phyloP scores from a whole-genome alignment of 208 protist species.

The Leishmania tarentolae region DNA sequence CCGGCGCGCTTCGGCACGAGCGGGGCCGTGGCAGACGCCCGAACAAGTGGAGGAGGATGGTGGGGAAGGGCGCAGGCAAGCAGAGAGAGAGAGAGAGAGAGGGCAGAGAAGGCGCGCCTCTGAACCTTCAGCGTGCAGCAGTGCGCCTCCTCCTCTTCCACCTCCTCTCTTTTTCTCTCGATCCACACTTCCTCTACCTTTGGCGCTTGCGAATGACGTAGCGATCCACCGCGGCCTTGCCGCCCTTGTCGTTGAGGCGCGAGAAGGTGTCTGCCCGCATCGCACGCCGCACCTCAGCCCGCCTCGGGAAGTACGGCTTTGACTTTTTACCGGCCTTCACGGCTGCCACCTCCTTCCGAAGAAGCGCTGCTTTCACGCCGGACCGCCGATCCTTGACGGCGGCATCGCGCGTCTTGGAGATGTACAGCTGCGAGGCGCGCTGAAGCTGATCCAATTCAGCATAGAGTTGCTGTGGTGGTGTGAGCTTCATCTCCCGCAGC shows the following conservation, averaged over 20 bases:
- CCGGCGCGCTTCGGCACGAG: background rate
- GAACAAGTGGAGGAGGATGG: background rate
- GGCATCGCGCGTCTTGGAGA: conserved; percentile 42
- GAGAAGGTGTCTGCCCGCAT: conserved; percentile 77
- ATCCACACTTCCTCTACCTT: background rate
- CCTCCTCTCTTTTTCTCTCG: background rate
- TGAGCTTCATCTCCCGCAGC: conserved; percentile 54
- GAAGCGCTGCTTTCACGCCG: conserved; percentile 48
- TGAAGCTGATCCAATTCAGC: conserved; percentile 68
- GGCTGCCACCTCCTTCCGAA: conserved; percentile 72
- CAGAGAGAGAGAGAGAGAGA: background rate
- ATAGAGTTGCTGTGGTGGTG: conserved; percentile 50
- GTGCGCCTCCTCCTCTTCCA: background rate
- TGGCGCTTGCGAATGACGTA: conserved; percentile 70
- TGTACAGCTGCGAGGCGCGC: conserved; percentile 71
- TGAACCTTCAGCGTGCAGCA: background rate
- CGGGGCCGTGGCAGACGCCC: background rate
- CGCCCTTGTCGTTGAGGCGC: conserved; percentile 66
- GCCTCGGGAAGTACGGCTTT: conserved; percentile 82
- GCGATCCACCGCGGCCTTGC: conserved; percentile 80
- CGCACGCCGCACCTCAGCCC: conserved; percentile 69
- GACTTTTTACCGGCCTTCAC: conserved; percentile 76
- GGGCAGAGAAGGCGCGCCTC: background rate
- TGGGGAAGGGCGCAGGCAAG: background rate
- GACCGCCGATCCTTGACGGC: conserved; percentile 44